Evolutionary conservation across 345 rosid genomes (phyloP).

Genomic region (Citrus sinensis): DVS_A1.0 CM039163.1:6416001-6416500

Average conservation of each 20-base stretch:
- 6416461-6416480: not conserved
- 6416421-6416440: not conserved
- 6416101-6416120: conserved; percentile 17
- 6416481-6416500: not conserved
- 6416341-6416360: conserved; percentile 1
- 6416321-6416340: not conserved
- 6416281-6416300: no score
- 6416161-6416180: not conserved
- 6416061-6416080: conserved; percentile 27
- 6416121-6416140: conserved; percentile 3
- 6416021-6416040: not conserved
- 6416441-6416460: conserved; percentile 3
- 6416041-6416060: conserved; percentile 20
- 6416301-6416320: no score
- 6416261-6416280: not conserved
- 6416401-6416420: not conserved
- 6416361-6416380: not conserved
- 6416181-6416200: conserved; percentile 1
- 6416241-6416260: conserved; percentile 23
- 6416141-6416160: conserved; percentile 34
- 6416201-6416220: conserved; percentile 19
- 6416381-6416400: not conserved
- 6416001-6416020: not conserved
- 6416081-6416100: not conserved
- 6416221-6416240: conserved; percentile 3